Conservation (phyloP, 495 filamentous ascomycete genomes). For the Chaetomium tenue region DNA sequence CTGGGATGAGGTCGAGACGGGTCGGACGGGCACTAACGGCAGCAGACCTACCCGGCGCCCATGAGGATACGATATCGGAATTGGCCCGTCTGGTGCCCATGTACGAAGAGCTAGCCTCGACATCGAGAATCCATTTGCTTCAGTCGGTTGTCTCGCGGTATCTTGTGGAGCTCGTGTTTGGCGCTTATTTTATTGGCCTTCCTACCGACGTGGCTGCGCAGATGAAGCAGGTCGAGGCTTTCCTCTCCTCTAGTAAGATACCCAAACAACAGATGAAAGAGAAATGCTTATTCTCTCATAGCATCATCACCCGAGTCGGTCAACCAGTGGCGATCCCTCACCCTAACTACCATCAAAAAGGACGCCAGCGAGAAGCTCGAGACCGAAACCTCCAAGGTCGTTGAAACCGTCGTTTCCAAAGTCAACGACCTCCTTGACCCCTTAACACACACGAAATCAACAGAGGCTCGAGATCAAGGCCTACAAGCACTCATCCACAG, state of each 20-base stretch:
- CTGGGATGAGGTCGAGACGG: neutral
- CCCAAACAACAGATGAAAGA: neutral
- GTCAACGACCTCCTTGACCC: conserved; percentile 43
- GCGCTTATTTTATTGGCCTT: conserved; percentile 54
- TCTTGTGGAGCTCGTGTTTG: conserved; percentile 52
- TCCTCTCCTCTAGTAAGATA: conserved; percentile 47
- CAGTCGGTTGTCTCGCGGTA: conserved; percentile 53
- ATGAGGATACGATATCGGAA: conserved; percentile 38
- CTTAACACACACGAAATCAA: conserved; percentile 42
- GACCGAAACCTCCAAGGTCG: conserved; percentile 38
- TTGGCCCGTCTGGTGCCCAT: conserved; percentile 49
- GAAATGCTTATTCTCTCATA: conserved; percentile 4
- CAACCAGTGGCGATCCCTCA: conserved; percentile 57
- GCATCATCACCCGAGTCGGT: conserved; percentile 47
- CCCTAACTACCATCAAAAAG: conserved; percentile 51
- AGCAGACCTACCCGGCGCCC: conserved; percentile 43
- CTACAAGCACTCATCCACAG: conserved; percentile 45
- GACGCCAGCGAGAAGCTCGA: conserved; percentile 46
- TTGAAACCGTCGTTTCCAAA: conserved; percentile 39
- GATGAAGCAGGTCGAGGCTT: conserved; percentile 45
- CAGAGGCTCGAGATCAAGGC: conserved; percentile 47
- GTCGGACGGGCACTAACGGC: conserved; percentile 4
- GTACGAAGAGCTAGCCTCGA: conserved; percentile 47
- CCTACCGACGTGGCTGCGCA: conserved; percentile 43
- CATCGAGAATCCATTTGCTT: conserved; percentile 52